Conservation (phyloP, 345 rosid genomes). For the Ricinus communis region DNA sequence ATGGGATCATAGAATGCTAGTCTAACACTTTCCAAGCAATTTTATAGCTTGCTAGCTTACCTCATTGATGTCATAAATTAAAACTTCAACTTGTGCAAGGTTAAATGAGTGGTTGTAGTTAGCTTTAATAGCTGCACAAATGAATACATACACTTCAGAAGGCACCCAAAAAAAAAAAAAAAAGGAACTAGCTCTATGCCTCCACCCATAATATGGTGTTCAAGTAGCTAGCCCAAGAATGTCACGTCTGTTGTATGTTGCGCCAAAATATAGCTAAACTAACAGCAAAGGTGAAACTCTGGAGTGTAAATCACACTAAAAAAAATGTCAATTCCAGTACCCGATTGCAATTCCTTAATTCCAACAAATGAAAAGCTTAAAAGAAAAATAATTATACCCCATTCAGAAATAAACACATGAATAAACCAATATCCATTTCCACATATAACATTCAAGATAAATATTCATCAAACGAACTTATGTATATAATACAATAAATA, state of each 20-base stretch:
- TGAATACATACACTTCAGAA: neutral
- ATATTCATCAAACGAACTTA: neutral
- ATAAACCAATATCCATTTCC: constrained; percentile 7
- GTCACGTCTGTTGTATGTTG: neutral
- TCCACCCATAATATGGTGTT: neutral
- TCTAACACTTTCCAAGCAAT: neutral
- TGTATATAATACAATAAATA: neutral
- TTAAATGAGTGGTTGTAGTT: neutral
- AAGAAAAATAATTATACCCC: constrained; percentile 5
- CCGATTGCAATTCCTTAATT: too few species aligned
- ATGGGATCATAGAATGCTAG: neutral
- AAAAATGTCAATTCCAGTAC: neutral
- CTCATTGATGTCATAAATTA: neutral
- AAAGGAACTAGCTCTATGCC: neutral
- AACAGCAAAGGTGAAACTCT: neutral
- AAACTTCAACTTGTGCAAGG: neutral
- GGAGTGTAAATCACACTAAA: neutral
- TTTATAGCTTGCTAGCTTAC: neutral
- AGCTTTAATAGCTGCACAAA: neutral
- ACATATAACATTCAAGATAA: neutral
- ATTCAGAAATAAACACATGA: neutral
- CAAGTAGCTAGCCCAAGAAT: neutral
- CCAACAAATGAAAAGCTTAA: too few species aligned
- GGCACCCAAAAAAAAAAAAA: neutral
- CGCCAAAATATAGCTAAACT: neutral